Evolutionary conservation across 768 basidiomycete genomes (phyloP).

Genomic region (Trametes maxima): DNA sequence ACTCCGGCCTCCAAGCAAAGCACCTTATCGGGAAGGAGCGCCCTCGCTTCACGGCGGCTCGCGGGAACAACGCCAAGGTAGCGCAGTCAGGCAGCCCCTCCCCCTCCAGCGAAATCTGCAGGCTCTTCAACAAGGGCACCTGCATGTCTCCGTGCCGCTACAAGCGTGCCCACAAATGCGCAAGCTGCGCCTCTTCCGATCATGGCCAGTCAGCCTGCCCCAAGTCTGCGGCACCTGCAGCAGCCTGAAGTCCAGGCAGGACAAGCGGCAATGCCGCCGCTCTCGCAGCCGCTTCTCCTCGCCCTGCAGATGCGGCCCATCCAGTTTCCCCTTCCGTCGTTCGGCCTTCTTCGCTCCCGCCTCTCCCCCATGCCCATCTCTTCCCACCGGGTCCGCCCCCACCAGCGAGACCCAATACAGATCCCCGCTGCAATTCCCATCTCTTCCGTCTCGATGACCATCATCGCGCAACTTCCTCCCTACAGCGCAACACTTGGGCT

Average conservation of each 20-base stretch:
- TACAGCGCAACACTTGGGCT: slow-evolving; percentile 16
- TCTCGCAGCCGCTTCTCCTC: background rate
- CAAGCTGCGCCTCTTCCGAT: background rate
- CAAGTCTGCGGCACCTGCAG: background rate
- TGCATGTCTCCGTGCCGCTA: background rate
- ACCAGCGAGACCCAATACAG: slow-evolving; percentile 19
- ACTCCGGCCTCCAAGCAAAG: background rate
- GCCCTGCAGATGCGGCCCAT: background rate
- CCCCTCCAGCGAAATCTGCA: background rate
- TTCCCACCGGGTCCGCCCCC: slow-evolving; percentile 7
- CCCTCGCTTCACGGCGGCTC: background rate
- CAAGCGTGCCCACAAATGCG: background rate
- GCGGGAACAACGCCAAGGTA: background rate
- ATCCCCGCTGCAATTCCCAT: slow-evolving; percentile 19
- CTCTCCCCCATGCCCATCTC: background rate
- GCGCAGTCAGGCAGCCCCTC: background rate
- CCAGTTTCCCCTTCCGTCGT: background rate
- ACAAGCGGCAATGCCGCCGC: background rate
- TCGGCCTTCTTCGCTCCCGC: background rate
- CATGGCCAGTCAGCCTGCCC: background rate
- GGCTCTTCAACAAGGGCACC: background rate
- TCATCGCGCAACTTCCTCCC: slow-evolving; percentile 3
- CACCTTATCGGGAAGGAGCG: background rate
- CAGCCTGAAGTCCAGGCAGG: background rate
- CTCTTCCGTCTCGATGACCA: background rate